phyloP scores from a whole-genome alignment of 805 yeast species.

The Phaffomyces opuntiae region DNA sequence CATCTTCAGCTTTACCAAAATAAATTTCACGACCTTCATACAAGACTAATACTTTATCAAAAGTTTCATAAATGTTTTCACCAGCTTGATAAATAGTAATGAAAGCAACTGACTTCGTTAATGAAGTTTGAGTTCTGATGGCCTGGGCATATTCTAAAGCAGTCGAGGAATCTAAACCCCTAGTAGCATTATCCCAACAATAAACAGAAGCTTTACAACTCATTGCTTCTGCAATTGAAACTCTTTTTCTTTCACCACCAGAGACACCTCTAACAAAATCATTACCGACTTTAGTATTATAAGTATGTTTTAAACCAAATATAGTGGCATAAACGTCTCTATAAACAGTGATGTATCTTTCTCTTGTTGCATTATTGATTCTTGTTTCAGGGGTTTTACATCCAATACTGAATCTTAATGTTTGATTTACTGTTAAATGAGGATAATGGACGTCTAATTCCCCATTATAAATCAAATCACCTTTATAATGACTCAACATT shows the following conservation, averaged over 20 bases:
- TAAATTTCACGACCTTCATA: constrained; percentile 58
- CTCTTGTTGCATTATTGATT: constrained; percentile 38
- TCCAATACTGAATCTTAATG: constrained; percentile 62
- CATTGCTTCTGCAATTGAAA: constrained; percentile 73
- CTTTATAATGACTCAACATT: constrained; percentile 50
- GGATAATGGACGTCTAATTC: constrained; percentile 73
- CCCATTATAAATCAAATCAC: constrained; percentile 52
- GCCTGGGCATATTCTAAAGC: constrained; percentile 70
- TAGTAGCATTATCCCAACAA: constrained; percentile 78
- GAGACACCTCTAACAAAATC: constrained; percentile 67
- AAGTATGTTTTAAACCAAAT: constrained; percentile 56
- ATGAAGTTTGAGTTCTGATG: constrained; percentile 52
- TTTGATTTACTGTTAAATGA: constrained; percentile 66
- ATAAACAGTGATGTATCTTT: constrained; percentile 40
- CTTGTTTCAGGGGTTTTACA: constrained; percentile 58
- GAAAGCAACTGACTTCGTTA: constrained; percentile 47
- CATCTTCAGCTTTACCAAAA: constrained; percentile 50
- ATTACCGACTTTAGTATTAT: constrained; percentile 53
- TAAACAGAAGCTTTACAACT: constrained; percentile 57
- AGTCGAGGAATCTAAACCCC: constrained; percentile 82
- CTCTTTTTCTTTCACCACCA: constrained; percentile 84
- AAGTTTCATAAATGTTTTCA: constrained; percentile 55
- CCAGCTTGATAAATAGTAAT: constrained; percentile 70
- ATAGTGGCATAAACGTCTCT: constrained; percentile 46
- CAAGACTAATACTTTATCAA: constrained; percentile 55